phyloP scores from a whole-genome alignment of 2,329 filamentous ascomycete species.

The Atkinsonella hypoxylon region DNA sequence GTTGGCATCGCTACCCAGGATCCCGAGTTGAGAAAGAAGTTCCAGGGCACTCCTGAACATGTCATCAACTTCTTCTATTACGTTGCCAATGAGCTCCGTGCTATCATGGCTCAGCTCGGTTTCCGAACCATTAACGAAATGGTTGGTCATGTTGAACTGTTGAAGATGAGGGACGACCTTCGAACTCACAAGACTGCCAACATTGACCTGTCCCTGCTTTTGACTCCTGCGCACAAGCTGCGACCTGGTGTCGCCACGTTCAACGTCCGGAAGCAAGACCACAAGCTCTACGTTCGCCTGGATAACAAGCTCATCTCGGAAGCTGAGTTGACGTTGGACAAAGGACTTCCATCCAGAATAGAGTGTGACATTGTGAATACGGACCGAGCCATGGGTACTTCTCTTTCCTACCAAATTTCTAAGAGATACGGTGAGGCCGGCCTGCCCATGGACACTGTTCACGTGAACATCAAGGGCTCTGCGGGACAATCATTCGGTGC shows the following conservation, averaged over 20 bases:
- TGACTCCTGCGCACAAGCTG: constrained; percentile 92
- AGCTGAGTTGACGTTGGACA: constrained; percentile 87
- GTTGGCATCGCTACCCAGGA: constrained; percentile 95
- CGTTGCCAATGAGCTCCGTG: constrained; percentile 85
- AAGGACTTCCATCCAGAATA: constrained; percentile 82
- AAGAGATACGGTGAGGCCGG: constrained; percentile 84
- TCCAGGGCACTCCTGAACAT: constrained; percentile 83
- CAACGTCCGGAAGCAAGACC: constrained; percentile 96
- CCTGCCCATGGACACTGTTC: constrained; percentile 83
- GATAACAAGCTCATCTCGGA: constrained; percentile 97
- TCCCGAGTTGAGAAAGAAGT: constrained; percentile 88
- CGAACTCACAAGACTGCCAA: constrained; percentile 82
- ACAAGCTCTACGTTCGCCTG: constrained; percentile 80
- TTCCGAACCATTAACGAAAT: constrained; percentile 96
- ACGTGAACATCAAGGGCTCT: constrained; percentile 92
- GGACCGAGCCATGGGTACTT: constrained; percentile 85
- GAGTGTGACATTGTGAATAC: constrained; percentile 97
- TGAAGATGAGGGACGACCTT: constrained; percentile 80
- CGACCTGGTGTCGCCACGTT: constrained; percentile 91
- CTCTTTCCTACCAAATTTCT: constrained; percentile 90
- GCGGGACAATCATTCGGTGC: constrained; percentile 95
- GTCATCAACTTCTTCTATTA: constrained; percentile 99
- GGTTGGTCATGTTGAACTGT: constrained; percentile 81
- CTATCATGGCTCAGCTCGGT: constrained; percentile 92
- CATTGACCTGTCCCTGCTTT: constrained; percentile 82